Evolutionary conservation across 352 stramenopile species (phyloP).

Genomic region (Sclerospora graminicola): DNA sequence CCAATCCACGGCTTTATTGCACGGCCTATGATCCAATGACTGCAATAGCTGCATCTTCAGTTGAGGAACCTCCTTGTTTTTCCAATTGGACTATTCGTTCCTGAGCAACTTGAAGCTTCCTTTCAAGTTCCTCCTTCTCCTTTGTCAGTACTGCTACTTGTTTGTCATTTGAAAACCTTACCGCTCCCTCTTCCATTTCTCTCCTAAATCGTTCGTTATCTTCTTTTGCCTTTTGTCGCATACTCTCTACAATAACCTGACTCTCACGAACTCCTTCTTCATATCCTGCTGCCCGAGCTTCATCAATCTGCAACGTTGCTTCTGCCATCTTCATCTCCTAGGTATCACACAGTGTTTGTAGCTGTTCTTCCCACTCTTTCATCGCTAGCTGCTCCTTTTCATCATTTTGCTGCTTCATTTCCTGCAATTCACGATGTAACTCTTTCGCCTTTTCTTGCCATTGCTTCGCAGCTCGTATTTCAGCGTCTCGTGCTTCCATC

Average conservation of each 20-base stretch:
- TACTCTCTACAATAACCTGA: slow-evolving; percentile 52
- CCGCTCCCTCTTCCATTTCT: slow-evolving; percentile 9
- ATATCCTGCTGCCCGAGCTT: slow-evolving; percentile 51
- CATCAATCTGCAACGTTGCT: slow-evolving; percentile 66
- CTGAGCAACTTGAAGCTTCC: slow-evolving; percentile 10
- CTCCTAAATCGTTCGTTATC: slow-evolving; percentile 21
- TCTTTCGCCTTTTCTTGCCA: slow-evolving; percentile 66
- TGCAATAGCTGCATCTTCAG: slow-evolving; percentile 4
- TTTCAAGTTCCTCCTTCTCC: slow-evolving; percentile 21
- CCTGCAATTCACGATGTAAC: slow-evolving; percentile 44
- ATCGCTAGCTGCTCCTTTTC: slow-evolving; percentile 37
- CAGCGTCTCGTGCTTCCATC: slow-evolving; percentile 25
- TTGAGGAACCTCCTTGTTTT: slow-evolving; percentile 1
- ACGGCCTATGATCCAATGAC: too few species aligned
- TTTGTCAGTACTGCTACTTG: slow-evolving; percentile 13
- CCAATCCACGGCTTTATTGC: too few species aligned
- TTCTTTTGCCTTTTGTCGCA: slow-evolving; percentile 37
- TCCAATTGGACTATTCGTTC: slow-evolving; percentile 23
- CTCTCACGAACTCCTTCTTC: slow-evolving; percentile 71
- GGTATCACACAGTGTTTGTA: slow-evolving; percentile 51
- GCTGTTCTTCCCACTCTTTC: slow-evolving; percentile 42
- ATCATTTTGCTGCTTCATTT: slow-evolving; percentile 27
- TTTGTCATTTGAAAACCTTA: background rate
- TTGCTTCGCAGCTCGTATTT: slow-evolving; percentile 33
- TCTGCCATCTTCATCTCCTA: slow-evolving; percentile 70